A percentile compares a stretch with the other conserved stretches of the same genome.
phyloP scores from a whole-genome alignment of 805 yeast species.

The Wickerhamiella kazuoi region DNA sequence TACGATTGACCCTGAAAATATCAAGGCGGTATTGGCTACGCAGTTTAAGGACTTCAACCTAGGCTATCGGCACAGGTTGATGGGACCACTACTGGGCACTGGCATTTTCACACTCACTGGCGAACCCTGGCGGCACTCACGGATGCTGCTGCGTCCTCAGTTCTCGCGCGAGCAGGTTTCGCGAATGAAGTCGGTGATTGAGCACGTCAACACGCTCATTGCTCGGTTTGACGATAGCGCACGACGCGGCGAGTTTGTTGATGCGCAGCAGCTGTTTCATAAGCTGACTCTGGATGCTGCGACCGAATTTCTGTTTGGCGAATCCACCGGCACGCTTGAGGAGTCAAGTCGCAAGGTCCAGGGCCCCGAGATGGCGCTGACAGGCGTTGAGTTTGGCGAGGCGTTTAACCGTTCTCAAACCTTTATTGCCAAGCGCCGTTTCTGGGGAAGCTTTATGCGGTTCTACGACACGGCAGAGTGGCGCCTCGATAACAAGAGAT shows the following conservation, averaged over 20 bases:
- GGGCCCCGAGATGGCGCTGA: background rate
- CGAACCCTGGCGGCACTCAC: constrained; percentile 21
- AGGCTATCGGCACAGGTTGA: constrained; percentile 16
- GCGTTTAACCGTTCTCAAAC: constrained; percentile 10
- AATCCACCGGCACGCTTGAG: constrained; percentile 14
- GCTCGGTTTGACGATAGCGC: constrained; percentile 6
- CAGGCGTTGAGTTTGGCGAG: constrained; percentile 8
- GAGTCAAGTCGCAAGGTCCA: constrained; percentile 6
- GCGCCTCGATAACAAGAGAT: constrained; percentile 16
- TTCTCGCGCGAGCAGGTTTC: constrained; percentile 20
- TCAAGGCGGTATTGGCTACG: constrained; percentile 20
- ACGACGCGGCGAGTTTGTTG: constrained; percentile 15
- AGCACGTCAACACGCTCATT: constrained; percentile 9
- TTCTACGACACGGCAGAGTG: constrained; percentile 18
- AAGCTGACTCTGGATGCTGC: constrained; percentile 16
- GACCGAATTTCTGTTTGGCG: constrained; percentile 18
- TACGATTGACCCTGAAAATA: constrained; percentile 20
- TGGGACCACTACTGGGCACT: constrained; percentile 18
- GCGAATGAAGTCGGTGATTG: constrained; percentile 13
- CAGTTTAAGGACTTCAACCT: constrained; percentile 19
- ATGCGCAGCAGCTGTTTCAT: constrained; percentile 14
- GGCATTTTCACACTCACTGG: constrained; percentile 23
- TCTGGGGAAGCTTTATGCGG: constrained; percentile 11
- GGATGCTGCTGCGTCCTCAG: constrained; percentile 22
- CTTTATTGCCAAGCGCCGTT: constrained; percentile 11